Base-by-base conservation (phyloP, 2,329 filamentous ascomycete genomes). In the Tolypocladium capitatum region DNA sequence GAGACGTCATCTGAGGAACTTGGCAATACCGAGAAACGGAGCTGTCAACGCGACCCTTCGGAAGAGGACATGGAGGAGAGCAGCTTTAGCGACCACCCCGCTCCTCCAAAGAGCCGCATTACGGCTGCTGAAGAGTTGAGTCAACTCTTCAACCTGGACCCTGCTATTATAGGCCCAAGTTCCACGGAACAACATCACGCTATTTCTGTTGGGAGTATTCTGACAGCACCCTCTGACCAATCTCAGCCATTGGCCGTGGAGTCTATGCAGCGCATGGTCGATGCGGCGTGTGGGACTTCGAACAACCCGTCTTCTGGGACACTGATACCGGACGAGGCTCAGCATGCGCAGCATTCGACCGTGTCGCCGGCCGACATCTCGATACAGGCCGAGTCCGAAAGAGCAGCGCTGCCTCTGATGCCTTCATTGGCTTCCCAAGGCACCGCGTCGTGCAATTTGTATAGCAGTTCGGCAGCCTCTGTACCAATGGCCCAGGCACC, bases 291-390 rank as follows among this genome's bases (percentile, higher is more conserved):
- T 47, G 50, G 47, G 10, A 43, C 47, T 28, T 47, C 58, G 18
- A 48, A 46, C 31, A 33, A 43, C 11, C 50, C 56, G 30, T 48
- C 55, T 21, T 51, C 57, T 10, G 45, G 33, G 24, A 51, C 55
- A 11, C 46, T 59, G 16, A 47, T 62, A 45, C 48, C 53, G 2
- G 51, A 53, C 18, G 54, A 49, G 11, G n/a, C 46, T 11, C 53
- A 52, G 9, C 50, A 59, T 18, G 28, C 56, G 2, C 55, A 60
- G 3, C 58, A 56, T n/a, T 51, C 55, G 11, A 68, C 67, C 2
- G 54, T 69, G 24, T 66, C 66, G n/a, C 60, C 65, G 5, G 65
- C 67, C 18, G 66, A 64, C 34, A 64, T 69, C 14, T 65, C 57
- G 36, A 60, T 57, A 34, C 58, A 58, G 5, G 51, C 56, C 21